Conservation (phyloP, 768 basidiomycete species). For the Austroboletus festivus region DNA sequence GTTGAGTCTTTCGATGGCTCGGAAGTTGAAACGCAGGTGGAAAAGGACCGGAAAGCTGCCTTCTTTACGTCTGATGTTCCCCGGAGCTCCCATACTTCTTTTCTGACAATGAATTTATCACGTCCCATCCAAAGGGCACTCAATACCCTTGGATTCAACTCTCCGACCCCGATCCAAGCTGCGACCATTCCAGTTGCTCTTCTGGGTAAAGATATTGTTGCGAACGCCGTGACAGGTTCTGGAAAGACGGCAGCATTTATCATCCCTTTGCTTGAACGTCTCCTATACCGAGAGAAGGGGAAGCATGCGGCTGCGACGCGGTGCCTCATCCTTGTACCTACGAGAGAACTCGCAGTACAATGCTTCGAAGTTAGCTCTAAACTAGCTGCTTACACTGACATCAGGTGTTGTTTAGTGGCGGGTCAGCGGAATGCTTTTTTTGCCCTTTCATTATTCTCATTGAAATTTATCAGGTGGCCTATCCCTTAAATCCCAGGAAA, state of each 20-base stretch:
- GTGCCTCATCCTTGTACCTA: conserved; percentile 91
- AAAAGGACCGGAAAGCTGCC: conserved; percentile 74
- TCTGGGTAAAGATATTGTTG: conserved; percentile 93
- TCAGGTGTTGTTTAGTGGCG: conserved; percentile 87
- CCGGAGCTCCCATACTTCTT: conserved; percentile 65
- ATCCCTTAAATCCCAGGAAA: conserved; percentile 90
- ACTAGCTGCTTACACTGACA: conserved; percentile 82
- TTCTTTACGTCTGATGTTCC: conserved; percentile 73
- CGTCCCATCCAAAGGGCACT: conserved; percentile 90
- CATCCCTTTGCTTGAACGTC: conserved; percentile 89
- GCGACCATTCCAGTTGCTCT: conserved; percentile 92
- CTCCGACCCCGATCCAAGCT: conserved; percentile 94
- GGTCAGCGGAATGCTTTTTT: conserved; percentile 57
- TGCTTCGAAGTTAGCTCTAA: conserved; percentile 90
- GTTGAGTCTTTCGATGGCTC: conserved; percentile 55
- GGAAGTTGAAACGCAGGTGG: conserved; percentile 55
- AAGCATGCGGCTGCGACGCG: conserved; percentile 83
- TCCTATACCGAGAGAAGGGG: conserved; percentile 88
- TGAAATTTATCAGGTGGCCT: conserved; percentile 64
- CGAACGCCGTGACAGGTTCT: conserved; percentile 93
- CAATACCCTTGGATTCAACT: conserved; percentile 73
- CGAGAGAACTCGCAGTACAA: conserved; percentile 93
- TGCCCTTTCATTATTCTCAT: conserved; percentile 2
- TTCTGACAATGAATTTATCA: conserved; percentile 92
- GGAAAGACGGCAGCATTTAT: conserved; percentile 98